Conservation (phyloP, 139 green algal species). For the Picochlorum sp. region DNA sequence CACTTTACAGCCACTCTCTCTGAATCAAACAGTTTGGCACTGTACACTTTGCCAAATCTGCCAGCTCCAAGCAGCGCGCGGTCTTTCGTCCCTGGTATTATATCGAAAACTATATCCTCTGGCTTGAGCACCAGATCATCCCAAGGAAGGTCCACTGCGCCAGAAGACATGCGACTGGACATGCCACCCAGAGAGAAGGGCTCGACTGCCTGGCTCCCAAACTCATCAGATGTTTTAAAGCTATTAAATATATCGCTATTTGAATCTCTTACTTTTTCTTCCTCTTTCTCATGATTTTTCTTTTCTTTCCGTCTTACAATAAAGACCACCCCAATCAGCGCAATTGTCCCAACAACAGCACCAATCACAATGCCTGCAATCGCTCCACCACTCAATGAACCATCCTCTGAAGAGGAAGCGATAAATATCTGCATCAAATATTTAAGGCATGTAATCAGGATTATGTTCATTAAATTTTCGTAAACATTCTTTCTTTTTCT, state of each 20-base stretch:
- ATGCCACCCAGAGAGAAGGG: background rate
- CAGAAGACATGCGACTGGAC: background rate
- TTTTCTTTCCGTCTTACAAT: background rate
- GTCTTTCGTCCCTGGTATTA: background rate
- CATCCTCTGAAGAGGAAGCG: too few species aligned
- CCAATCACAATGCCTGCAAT: background rate
- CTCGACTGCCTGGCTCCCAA: too few species aligned
- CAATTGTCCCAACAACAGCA: background rate
- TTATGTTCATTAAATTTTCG: too few species aligned
- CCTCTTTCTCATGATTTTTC: background rate
- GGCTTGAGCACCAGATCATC: background rate
- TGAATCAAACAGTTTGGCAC: background rate
- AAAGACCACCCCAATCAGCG: background rate
- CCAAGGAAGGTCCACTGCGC: background rate
- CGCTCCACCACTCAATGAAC: background rate
- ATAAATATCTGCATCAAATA: too few species aligned
- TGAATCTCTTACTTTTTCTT: too few species aligned
- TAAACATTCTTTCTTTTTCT: too few species aligned
- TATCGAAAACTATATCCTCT: background rate
- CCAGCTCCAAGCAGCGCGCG: background rate
- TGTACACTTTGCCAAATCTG: conserved; percentile 1
- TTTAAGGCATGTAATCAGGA: too few species aligned
- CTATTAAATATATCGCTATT: too few species aligned
- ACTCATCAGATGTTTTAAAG: too few species aligned
- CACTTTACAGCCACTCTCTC: conserved; percentile 2